Evolutionary conservation across 1,284 basidiomycete species (phyloP), one percentile per base, ranked within the genome.

Genomic region (Vanrija sp.): DNA sequence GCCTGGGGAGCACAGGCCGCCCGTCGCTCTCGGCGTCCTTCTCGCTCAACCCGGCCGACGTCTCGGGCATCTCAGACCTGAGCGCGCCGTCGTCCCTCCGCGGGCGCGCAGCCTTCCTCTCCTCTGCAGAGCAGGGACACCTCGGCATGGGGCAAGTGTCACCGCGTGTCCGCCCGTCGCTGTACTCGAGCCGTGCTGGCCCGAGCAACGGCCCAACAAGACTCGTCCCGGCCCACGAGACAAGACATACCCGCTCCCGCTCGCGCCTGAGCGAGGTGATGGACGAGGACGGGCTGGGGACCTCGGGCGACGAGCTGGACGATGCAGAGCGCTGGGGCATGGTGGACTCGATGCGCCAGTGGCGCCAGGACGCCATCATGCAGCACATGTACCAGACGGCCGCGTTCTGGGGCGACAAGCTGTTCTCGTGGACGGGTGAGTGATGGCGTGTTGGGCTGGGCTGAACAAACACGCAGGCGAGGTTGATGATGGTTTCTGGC

Each of bases 381-480:
- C 95, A 98, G 74, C 95, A 98, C 79, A 79, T 98, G 28, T 97
- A 98, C 76, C 91, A 94, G 63, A 97, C 95, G 0, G 96, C 96
- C 14, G 88, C 90, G 9, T 98, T 98, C 72, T 98, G 96, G 96
- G 96, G 94, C 3, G 90, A 95, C 78, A 98, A 98, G 76, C 85
- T 98, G 44, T 80, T 97, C 38, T 88, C 85, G 54, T 91, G 93
- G 86, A 97, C 95, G 43, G 88, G 93, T 95, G 71, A 75, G 90
- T 83, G 21, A 28, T 46, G n/a, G 15, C 48, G 16, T 12, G 23
- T 26, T 46, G 19, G 38, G 38, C 19, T n/a, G 12, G 7, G 16
- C 55, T 56, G 7, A 59, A 46, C 9, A 9, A 59, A 46, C 9
- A n/a, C 40, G 15, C 39, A 93, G 92, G 86, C 62, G 90, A 96